Percentiles rank a stretch among this genome's conserved stretches.
These are phyloP conservation scores for Inga leiocalycina DNA, from an alignment of 306 rosid species.

Conservation along the genomic window DNA sequence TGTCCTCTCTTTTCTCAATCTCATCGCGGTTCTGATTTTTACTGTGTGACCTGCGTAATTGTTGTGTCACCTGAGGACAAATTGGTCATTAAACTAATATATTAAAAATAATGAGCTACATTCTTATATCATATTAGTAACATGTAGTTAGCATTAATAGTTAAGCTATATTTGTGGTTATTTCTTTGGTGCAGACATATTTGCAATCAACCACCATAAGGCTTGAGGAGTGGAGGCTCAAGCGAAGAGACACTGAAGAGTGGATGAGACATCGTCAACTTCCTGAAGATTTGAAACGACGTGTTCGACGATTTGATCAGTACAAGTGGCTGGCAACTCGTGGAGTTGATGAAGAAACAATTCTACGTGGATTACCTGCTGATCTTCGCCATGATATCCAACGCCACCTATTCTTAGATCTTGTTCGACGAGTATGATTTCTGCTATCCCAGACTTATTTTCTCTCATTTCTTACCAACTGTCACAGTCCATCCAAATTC, in stretches of 20 bases:
- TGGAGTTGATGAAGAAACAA: constrained; percentile 94
- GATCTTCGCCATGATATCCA: constrained; percentile 99
- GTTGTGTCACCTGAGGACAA: neutral
- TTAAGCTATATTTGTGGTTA: constrained; percentile 24
- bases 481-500: constrained; percentile 14
- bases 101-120: neutral
- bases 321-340: constrained; percentile 96
- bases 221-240: constrained; percentile 99
- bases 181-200: constrained; percentile 67
- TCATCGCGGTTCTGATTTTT: neutral
- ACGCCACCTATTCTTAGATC: constrained; percentile 89
- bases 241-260: constrained; percentile 94
- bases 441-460: constrained; percentile 31
- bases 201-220: constrained; percentile 93
- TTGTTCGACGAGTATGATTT: constrained; percentile 86
- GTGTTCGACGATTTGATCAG: constrained; percentile 84
- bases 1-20: constrained; percentile 1
- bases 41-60: neutral
- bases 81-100: neutral
- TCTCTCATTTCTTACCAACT: constrained; percentile 8
- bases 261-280: constrained; percentile 99
- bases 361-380: constrained; percentile 78
- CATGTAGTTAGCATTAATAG: neutral
- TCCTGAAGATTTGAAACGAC: constrained; percentile 79
- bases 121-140: neutral